Evolutionary conservation across 257 asterid genomes (phyloP).

Genomic region (Solanum gandarillasii): DNA sequence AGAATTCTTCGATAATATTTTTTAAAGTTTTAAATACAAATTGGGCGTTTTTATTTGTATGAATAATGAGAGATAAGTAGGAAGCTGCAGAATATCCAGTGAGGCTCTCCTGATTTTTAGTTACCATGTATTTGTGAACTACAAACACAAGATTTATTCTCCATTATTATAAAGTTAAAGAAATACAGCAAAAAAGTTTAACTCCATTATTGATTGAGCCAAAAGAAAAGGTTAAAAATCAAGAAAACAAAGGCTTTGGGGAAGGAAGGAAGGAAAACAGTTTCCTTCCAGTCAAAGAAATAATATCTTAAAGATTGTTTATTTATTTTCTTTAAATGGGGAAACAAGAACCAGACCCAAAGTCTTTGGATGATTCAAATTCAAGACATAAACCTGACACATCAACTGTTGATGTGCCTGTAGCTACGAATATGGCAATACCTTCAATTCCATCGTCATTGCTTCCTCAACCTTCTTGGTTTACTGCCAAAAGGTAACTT

Average conservation of each 20-base stretch:
- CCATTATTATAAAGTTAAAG: not conserved
- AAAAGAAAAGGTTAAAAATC: not conserved
- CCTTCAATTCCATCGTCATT: conserved; percentile 9
- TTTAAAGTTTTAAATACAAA: not conserved
- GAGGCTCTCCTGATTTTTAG: not conserved
- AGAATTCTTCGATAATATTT: no score
- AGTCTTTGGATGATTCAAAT: conserved; percentile 5
- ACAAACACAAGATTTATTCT: conserved; percentile 2
- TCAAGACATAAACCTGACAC: not conserved
- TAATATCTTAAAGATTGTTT: not conserved
- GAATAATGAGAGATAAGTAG: not conserved
- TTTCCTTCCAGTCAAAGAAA: not conserved
- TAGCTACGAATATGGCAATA: not conserved
- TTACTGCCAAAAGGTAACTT: conserved; percentile 28
- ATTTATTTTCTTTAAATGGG: not conserved
- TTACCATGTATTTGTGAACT: not conserved
- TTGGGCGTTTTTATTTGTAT: not conserved
- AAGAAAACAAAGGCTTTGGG: not conserved
- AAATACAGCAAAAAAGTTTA: not conserved
- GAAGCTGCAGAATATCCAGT: not conserved
- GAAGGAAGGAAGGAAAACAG: not conserved
- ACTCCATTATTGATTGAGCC: not conserved
- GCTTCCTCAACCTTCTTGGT: conserved; percentile 31
- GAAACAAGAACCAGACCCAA: conserved; percentile 21
- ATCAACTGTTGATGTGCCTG: not conserved